Evolutionary conservation across 192 early-diverging fungal species (phyloP), one percentile per base, ranked within the genome.

Genomic region (Linnemannia zychae): DNA sequence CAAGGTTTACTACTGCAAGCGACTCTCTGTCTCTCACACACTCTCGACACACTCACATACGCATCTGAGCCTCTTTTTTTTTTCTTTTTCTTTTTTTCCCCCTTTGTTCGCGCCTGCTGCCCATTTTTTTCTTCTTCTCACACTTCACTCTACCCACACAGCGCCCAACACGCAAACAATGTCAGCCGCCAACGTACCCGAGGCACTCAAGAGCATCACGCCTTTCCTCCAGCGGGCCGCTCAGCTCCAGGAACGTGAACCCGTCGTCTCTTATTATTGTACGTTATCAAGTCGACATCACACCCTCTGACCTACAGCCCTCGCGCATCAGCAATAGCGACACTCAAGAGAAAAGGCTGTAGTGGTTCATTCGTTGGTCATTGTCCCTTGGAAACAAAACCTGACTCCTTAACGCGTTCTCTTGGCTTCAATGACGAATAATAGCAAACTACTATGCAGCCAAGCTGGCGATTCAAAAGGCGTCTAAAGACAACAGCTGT

Each of bases 261-360:
- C 98, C 15, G 87, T 98, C 7, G 92, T 99, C 7, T 90, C 98
- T 4, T 99, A 99, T 81, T 99, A 97, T 83, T 95, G 98, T 97
- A 91, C 87, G 77, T 87, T 80, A n/a, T n/a, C n/a, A n/a, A 4
- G 12, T 1, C 17, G 33, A 7, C 33, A 44, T 44, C 40, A 44
- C 40, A 44, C 36, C 18, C 53, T 49, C n/a, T n/a, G n/a, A n/a
- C n/a, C n/a, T 11, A 33, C 9, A 34, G 24, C 20, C 17, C 53
- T 28, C 31, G 34, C 18, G 37, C 16, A n/a, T 13, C 53, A 31
- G 7, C 53, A 75, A 34, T 24, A 53, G 37, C 73, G 53, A 75
- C 34, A 63, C 50, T 16, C 47, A 73, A 7, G 9, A 13, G 4
- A 20, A 5, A 31, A 22, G 70, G 28, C 70, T 48, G 57, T 63